These are phyloP conservation scores for Xylaria sp. DNA, from an alignment of 2,329 filamentous ascomycete species.

Conservation along the genomic window DNA sequence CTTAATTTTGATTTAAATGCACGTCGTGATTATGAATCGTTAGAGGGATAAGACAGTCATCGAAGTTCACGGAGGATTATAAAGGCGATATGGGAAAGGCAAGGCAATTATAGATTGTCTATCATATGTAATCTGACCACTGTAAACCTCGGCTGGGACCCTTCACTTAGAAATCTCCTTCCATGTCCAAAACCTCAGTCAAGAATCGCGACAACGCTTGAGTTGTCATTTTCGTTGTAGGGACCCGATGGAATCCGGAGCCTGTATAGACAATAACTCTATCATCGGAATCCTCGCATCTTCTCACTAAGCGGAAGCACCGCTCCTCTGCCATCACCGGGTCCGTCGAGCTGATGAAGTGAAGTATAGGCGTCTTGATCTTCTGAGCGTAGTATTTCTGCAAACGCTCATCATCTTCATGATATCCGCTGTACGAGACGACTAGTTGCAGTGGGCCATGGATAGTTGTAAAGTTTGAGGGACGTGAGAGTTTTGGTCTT, in stretches of 20 bases:
- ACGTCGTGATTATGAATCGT: too few species aligned
- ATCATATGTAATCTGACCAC: not conserved
- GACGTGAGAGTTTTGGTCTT: constrained; percentile 26
- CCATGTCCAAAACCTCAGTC: constrained; percentile 25
- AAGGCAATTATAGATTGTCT: not conserved
- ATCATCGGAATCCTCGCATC: constrained; percentile 33
- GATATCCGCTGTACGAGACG: constrained; percentile 35
- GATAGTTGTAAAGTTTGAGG: constrained; percentile 31
- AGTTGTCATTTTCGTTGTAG: constrained; percentile 28
- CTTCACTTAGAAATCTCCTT: constrained; percentile 14
- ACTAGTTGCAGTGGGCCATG: constrained; percentile 29
- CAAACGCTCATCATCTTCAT: constrained; percentile 36
- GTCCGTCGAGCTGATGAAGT: constrained; percentile 36
- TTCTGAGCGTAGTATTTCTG: constrained; percentile 33
- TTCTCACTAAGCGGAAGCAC: constrained; percentile 33
- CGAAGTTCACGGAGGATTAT: not conserved
- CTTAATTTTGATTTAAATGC: too few species aligned
- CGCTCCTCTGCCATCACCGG: constrained; percentile 35
- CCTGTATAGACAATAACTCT: constrained; percentile 31
- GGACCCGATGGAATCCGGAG: constrained; percentile 32
- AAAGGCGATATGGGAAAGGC: too few species aligned
- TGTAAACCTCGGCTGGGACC: not conserved
- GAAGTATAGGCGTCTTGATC: constrained; percentile 35
- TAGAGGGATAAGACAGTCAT: too few species aligned
- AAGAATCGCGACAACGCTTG: constrained; percentile 34